Base-by-base conservation (phyloP, 352 stramenopile species). In the Phytophthora palmivora region DNA sequence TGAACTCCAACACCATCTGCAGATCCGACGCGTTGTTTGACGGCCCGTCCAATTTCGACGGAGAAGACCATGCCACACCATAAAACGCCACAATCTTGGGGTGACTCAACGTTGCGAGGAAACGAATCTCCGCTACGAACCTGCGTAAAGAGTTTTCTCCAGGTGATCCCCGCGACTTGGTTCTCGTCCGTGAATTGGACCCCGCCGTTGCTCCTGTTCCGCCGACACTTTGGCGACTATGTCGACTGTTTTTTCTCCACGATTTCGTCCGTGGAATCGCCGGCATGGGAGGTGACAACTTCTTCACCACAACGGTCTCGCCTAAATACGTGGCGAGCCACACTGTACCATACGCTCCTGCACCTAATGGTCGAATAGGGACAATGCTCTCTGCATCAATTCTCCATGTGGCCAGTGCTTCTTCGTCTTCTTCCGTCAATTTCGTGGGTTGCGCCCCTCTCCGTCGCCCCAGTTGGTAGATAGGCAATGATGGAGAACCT, bases 21-120 rank as follows among this genome's bases (percentile, higher is more conserved):
- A 92, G 37, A 43, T 95, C 73, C 42, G 33, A 83, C 47, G 34
- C 62, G 42, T 73, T 70, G 16, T 19, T 50, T 4, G 60, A 49
- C 12, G 34, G 34, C 10, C 39, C 58, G 2, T 65, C 56, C 12
- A 63, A 16, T 32, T 59, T 66, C 22, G 50, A 45, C 11, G 61
- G 51, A 3, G 55, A 60, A 3, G 51, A 50, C 84, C 84, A 95
- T 18, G 82, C 81, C 3, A 92, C 82, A 6, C 89, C 89, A n/a
- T 94, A 63, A 37, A 96, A 89, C 16, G 80, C 66, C 14, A 96
- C 63, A 18, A 96, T 92, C 50, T 91, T 91, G 6, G 84, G 79
- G 37, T 96, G 87, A 10, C 75, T 70, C 14, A 95, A 46, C 0
- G 69, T 68, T 2, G 66, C 78, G 18, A 94, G 64, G 44, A 92